These are phyloP conservation scores for Vinca minor DNA, from an alignment of 257 asterid species.

Conservation along the genomic window DNA sequence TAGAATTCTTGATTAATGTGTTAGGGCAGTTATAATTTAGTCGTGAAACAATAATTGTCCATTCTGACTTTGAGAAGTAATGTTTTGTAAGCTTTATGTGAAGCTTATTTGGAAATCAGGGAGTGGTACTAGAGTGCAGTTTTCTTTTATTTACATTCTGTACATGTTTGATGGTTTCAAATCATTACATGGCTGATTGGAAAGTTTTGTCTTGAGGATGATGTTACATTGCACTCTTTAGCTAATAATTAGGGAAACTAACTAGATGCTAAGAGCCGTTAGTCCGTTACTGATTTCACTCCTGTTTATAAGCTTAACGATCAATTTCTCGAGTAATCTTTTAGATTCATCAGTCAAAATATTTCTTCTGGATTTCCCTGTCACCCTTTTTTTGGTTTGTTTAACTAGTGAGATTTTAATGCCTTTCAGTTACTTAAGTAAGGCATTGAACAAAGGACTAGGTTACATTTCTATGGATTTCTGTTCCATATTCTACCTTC, in stretches of 20 bases:
- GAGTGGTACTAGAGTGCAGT: neutral
- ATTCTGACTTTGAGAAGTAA: neutral
- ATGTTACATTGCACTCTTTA: neutral
- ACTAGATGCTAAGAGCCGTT: neutral
- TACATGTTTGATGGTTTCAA: neutral
- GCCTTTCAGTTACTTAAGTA: neutral
- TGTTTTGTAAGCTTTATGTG: neutral
- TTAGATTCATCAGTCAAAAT: neutral
- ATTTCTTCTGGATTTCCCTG: neutral
- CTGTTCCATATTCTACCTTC: neutral
- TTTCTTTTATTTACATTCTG: neutral
- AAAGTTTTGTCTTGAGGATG: neutral
- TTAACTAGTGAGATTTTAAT: neutral
- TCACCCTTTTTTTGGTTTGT: neutral
- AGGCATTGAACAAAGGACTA: neutral
- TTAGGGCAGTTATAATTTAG: too few relatives aligned
- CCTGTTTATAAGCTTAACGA: neutral
- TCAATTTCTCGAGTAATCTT: neutral
- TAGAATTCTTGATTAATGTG: neutral
- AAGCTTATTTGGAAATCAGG: conserved; percentile 1
- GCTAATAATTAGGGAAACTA: neutral
- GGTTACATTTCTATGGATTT: neutral
- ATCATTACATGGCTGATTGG: neutral
- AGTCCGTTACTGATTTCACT: neutral
- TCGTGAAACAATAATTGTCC: neutral